Percentiles rank a stretch among this genome's conserved stretches.
Conservation (phyloP, 2,329 filamentous ascomycete genomes). For the Bipolaris gigantea region DNA sequence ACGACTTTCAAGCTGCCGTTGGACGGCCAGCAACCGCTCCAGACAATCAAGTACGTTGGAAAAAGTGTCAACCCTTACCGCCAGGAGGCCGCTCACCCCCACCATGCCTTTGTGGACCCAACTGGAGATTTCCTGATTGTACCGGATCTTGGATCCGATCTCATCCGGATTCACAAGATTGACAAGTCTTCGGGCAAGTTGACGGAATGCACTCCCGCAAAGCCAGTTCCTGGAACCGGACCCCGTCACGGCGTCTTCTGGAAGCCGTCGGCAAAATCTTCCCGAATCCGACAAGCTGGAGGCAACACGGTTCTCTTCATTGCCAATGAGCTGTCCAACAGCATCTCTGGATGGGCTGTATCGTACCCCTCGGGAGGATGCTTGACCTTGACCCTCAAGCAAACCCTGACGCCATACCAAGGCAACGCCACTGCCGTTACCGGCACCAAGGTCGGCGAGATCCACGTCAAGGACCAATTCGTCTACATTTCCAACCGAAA, state of each 20-base stretch:
- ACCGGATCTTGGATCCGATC: slow-evolving; percentile 59
- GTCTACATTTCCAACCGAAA: slow-evolving; percentile 43
- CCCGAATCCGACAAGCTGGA: slow-evolving; percentile 24
- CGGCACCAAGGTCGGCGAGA: slow-evolving; percentile 39
- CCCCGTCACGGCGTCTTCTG: slow-evolving; percentile 59
- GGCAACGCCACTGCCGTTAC: slow-evolving; percentile 31
- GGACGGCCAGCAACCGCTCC: slow-evolving; percentile 29
- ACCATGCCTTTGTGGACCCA: slow-evolving; percentile 55
- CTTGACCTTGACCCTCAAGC: slow-evolving; percentile 33
- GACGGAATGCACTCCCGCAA: slow-evolving; percentile 50
- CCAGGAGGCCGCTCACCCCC: slow-evolving; percentile 61
- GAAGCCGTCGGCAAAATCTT: slow-evolving; percentile 32
- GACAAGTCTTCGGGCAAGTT: slow-evolving; percentile 51
- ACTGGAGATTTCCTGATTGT: slow-evolving; percentile 55
- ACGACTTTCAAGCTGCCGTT: slow-evolving; percentile 44
- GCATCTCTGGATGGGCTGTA: slow-evolving; percentile 37
- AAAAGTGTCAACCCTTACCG: slow-evolving; percentile 52
- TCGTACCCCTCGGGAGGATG: slow-evolving; percentile 37
- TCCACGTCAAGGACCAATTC: slow-evolving; percentile 39
- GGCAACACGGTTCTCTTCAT: slow-evolving; percentile 34
- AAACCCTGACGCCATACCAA: slow-evolving; percentile 40
- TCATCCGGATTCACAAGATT: slow-evolving; percentile 58
- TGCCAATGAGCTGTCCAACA: slow-evolving; percentile 40
- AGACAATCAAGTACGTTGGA: slow-evolving; percentile 35
- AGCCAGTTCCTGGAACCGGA: slow-evolving; percentile 52